These are phyloP conservation scores for Chlamydomonas applanata DNA, from an alignment of 139 green algal species.

Conservation along the genomic window DNA sequence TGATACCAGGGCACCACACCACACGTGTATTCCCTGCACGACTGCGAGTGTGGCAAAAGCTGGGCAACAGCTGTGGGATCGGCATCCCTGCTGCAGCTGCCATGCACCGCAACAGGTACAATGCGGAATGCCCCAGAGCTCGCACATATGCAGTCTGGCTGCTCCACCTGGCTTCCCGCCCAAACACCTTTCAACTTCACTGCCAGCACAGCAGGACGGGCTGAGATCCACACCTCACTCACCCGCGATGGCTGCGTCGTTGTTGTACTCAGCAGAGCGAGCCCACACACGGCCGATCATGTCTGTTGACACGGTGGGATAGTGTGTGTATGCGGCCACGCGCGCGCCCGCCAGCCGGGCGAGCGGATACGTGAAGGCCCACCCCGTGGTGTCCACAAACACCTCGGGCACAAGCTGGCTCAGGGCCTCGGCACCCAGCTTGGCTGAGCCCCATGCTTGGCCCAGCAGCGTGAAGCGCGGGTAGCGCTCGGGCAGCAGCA, in stretches of 20 bases:
- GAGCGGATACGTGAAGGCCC: constrained; percentile 90
- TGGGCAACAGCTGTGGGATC: no score
- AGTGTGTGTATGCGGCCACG: constrained; percentile 90
- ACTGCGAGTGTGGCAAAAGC: no score
- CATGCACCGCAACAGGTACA: no score
- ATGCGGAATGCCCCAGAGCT: no score
- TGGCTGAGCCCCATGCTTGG: constrained; percentile 72
- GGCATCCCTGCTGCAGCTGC: no score
- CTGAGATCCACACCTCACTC: background rate
- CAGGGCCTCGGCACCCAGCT: constrained; percentile 72
- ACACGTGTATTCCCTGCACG: no score
- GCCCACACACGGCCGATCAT: constrained; percentile 80
- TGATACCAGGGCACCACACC: no score
- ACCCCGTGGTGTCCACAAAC: constrained; percentile 92
- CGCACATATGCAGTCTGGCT: background rate
- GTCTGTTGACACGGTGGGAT: constrained; percentile 89
- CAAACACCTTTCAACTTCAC: no score
- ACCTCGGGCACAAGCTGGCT: constrained; percentile 64
- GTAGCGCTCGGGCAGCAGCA: constrained; percentile 69
- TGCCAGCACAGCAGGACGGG: no score
- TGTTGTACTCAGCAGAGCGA: constrained; percentile 69
- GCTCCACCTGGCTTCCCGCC: no score
- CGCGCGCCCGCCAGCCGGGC: constrained; percentile 54
- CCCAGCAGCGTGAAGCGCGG: constrained; percentile 82
- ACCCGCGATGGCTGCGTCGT: constrained; percentile 55